Evolutionary conservation across 495 filamentous ascomycete genomes (phyloP), one percentile per base, ranked within the genome.

Genomic region (Glarea lozoyensis): DNA sequence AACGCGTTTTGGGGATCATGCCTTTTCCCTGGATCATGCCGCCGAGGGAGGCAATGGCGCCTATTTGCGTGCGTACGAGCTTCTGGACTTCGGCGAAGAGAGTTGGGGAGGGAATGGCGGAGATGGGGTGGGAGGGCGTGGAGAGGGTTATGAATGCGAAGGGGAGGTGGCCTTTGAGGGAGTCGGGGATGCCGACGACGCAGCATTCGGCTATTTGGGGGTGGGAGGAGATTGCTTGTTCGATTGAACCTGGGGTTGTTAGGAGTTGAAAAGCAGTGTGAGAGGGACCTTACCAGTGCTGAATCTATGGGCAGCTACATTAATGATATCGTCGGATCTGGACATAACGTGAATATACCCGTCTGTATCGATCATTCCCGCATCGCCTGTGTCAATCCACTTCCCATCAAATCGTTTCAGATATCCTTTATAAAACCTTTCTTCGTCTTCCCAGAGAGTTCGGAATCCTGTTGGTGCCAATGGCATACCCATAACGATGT

Each of bases 1-100:
- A 85, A 17, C 89, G 63, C 21, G 88, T 96, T 66, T 88, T 89
- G 5, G 89, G 88, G 38, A 95, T 94, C 75, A 94, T 88, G n/a
- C 82, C 85, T 30, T 76, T 76, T 6, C 86, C 84, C 48, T 83
- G 78, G 22, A 94, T 86, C 52, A 94, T 81, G 2, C 88, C 88
- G 15, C 86, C 86, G 0, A 96, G 64, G 1, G 72, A 75, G 0
- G 89, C 89, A 45, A 96, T 94, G 7, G 85, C 77, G 11, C 89
- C 89, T 24, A 96, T 92, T 55, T 92, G 84, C 21, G 72, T 71
- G n/a, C 86, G 77, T 4, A 96, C 79, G 0, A 74, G 66, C 6
- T 50, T 58, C 43, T 94, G 76, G 10, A 92, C 71, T 54, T 78
- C 66, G 2, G 55, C 40, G 11, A 60, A 60, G 4, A 81, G 59